Percentiles rank a stretch among this genome's conserved stretches.
phyloP scores from a whole-genome alignment of 139 green algal genomes.

The Chlamydomonas schloesseri region DNA sequence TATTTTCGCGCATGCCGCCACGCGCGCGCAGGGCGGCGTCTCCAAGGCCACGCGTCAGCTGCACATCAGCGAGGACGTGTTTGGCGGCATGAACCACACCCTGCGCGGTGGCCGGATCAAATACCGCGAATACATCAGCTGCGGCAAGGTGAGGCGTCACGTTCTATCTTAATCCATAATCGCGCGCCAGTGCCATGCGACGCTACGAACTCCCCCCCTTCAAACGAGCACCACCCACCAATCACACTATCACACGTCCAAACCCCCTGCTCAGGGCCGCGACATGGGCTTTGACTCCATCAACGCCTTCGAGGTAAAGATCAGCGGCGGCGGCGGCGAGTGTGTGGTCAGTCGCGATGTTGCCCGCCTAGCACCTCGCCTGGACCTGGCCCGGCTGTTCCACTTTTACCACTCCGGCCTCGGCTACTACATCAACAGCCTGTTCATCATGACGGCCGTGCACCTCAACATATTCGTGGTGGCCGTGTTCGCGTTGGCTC shows the following conservation, averaged over 20 bases:
- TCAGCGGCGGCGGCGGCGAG: conserved; percentile 70
- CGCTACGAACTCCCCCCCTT: too few species aligned
- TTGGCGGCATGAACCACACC: conserved; percentile 81
- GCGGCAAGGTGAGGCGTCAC: conserved; percentile 48
- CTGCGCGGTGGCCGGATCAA: conserved; percentile 79
- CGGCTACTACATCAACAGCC: conserved; percentile 80
- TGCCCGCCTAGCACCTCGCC: conserved; percentile 58
- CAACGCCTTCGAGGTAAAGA: conserved; percentile 88
- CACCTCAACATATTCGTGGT: conserved; percentile 76
- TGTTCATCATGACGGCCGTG: conserved; percentile 74
- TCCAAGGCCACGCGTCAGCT: conserved; percentile 57
- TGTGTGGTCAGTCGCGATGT: conserved; percentile 82
- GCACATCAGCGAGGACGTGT: conserved; percentile 78
- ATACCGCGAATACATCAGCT: conserved; percentile 62
- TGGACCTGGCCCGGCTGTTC: conserved; percentile 85
- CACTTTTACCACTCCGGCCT: conserved; percentile 77
- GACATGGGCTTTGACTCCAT: conserved; percentile 93
- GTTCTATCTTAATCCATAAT: too few species aligned
- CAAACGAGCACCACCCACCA: too few species aligned
- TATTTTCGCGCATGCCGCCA: too few species aligned
- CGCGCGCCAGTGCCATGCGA: too few species aligned
- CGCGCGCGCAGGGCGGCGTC: conserved; percentile 29
- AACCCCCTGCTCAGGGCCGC: conserved; percentile 66
- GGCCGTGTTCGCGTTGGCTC: conserved; percentile 64
- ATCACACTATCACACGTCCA: too few species aligned